A percentile compares a stretch with the other conserved stretches of the same genome.
These are phyloP conservation scores for Pythium brassicae DNA, from an alignment of 352 stramenopile genomes.

Conservation along the genomic window DNA sequence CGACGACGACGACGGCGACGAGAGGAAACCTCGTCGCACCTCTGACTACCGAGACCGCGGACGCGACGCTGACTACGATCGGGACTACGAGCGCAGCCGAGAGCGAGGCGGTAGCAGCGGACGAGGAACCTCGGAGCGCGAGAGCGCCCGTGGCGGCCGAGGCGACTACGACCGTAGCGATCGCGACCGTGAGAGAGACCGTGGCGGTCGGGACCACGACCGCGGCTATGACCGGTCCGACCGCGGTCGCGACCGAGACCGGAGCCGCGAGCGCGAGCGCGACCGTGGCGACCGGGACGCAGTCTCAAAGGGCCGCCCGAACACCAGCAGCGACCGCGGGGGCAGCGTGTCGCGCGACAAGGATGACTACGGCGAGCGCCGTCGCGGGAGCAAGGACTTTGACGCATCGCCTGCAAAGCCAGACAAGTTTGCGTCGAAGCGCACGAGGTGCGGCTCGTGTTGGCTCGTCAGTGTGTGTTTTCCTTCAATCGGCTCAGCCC, in stretches of 20 bases:
- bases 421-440: conserved; percentile 29
- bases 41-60: conserved; percentile 12
- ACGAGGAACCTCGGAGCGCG: conserved; percentile 4
- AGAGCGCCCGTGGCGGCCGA: conserved; percentile 16
- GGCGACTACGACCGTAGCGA: conserved; percentile 14
- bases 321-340: conserved; percentile 27
- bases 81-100: conserved; percentile 22
- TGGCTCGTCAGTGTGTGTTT: background rate
- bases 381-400: conserved; percentile 38
- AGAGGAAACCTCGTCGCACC: conserved; percentile 22
- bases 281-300: conserved; percentile 32
- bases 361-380: conserved; percentile 27
- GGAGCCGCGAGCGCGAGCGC: conserved; percentile 15
- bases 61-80: conserved; percentile 10
- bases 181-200: conserved; percentile 28
- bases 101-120: conserved; percentile 5
- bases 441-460: conserved; percentile 19
- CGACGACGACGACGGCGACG: conserved; percentile 41
- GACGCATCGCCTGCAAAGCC: conserved; percentile 15
- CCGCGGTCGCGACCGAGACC: conserved; percentile 8
- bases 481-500: background rate
- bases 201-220: conserved; percentile 26
- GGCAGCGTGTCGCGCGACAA: conserved; percentile 19
- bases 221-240: conserved; percentile 26
- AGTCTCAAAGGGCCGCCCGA: conserved; percentile 20